These are phyloP conservation scores for Xylariaceae sp. DNA, from an alignment of 2,329 filamentous ascomycete genomes.

Conservation along the genomic window DNA sequence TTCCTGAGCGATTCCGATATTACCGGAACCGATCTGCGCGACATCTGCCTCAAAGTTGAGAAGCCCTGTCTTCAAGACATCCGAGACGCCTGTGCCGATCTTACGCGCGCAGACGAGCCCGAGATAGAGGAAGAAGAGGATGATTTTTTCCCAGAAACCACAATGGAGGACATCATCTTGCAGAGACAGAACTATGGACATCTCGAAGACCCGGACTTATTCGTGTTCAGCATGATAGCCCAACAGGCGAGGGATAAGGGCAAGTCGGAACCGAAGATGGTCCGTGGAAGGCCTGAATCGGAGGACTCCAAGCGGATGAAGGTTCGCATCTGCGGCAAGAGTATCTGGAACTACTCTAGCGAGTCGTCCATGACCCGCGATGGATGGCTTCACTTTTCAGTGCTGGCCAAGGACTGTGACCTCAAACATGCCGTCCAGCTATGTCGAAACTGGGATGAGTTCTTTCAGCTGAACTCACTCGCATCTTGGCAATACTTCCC, in stretches of 20 bases:
- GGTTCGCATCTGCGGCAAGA: slow-evolving; percentile 43
- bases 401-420: slow-evolving; percentile 44
- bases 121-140: slow-evolving; percentile 31
- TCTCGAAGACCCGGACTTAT: slow-evolving; percentile 19
- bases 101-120: slow-evolving; percentile 36
- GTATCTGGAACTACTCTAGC: slow-evolving; percentile 48
- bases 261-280: neutral
- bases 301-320: slow-evolving; percentile 35
- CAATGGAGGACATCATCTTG: slow-evolving; percentile 27
- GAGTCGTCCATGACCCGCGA: slow-evolving; percentile 42
- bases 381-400: slow-evolving; percentile 47
- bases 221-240: slow-evolving; percentile 30
- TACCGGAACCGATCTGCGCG: slow-evolving; percentile 39
- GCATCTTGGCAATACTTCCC: slow-evolving; percentile 44
- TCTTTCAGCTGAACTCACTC: slow-evolving; percentile 43
- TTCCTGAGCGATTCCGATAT: slow-evolving; percentile 41
- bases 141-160: slow-evolving; percentile 27
- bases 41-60: slow-evolving; percentile 44
- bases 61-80: slow-evolving; percentile 44
- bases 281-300: neutral
- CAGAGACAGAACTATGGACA: slow-evolving; percentile 17
- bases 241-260: slow-evolving; percentile 31
- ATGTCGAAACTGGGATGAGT: slow-evolving; percentile 47
- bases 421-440: slow-evolving; percentile 42
- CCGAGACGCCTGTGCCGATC: slow-evolving; percentile 47